Evolutionary conservation across 2,329 filamentous ascomycete species (phyloP), one percentile per base, ranked within the genome.

Genomic region (Colletotrichum horii): DNA sequence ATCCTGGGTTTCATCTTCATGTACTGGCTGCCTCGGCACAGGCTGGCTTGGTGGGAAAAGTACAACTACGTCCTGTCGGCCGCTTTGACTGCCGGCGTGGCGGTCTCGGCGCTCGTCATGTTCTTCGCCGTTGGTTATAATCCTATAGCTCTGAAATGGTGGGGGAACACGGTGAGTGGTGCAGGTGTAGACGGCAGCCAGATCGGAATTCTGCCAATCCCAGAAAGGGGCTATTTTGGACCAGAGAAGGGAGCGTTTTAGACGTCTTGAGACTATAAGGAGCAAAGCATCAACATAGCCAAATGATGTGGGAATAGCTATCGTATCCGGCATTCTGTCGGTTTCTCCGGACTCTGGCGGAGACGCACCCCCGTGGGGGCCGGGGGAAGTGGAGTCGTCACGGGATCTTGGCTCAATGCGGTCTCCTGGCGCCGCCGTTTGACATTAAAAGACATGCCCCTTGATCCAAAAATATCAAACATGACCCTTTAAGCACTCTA

Each of bases 41-140:
- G 81, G 15, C 77, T 85, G 64, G 85, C 85, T 2, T 87, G 85
- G 85, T 88, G 85, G 85, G 82, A 85, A 61, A 85, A 88, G 82
- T 88, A 88, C 80, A 87, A 87, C 79, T 88, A 87, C 77, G 83
- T 86, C 4, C 79, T 88, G 4, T 86, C 84, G 12, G 84, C 86
- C 0, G 85, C 85, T 8, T 78, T 88, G 67, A 85, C 83, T 12
- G 85, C 84, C 6, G 86, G 85, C 9, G 82, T 88, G 6, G 87
- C 86, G 30, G 78, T 88, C 58, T 83, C 82, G 52, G 86, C 83
- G 15, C 79, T 88, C 22, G 77, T 88, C 76, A 85, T 86, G 79
- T 86, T 87, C 79, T 88, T 87, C 67, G 85, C 84, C 6, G 80
- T 88, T 7, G 82, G 82, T 2, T 87, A 85, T 62, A 82, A 85